Evolutionary conservation across 768 basidiomycete genomes (phyloP), one percentile per base, ranked within the genome.

Genomic region (Hebeloma cylindrosporum): DNA sequence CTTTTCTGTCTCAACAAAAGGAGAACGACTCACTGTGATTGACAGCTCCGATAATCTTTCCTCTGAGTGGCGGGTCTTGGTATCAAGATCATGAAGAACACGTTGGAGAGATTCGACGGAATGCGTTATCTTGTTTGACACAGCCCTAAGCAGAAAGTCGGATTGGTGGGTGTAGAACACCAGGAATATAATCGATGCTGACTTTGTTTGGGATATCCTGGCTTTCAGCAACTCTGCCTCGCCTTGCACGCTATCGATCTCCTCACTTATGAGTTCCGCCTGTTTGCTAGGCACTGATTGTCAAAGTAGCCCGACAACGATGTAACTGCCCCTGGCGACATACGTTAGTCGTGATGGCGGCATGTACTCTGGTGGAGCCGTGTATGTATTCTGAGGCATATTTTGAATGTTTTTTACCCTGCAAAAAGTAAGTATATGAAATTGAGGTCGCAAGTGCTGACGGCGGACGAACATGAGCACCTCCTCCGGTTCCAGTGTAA

Each of bases 31-130:
- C 21, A 60, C 59, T 16, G 37, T 48, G 16, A 62, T 47, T 22
- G 58, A 58, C n/a, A 58, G 48, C 25, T 62, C 58, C 5, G 49
- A 32, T 20, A 60, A 13, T 7, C 33, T 47, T 18, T 52, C 53
- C 18, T 60, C 48, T 5, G 37, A 42, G 11, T 22, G 21, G 13
- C 44, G 47, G 20, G 46, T 44, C 20, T 51, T 37, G 2, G 53
- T 26, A 11, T 52, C 50, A 3, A 56, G 27, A n/a, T 43, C 30
- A 14, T 51, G 40, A 9, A 47, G 34, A 16, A 43, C 42, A 5
- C 47, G 50, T 41, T 53, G 55, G 4, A 60, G 33, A n/a, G 43
- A 17, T 35, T 56, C 59, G 13, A 50, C 47, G 7, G 47, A 40
- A n/a, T 45, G 39, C 1, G 8, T 43, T 0, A 52, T 7, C 23